Percentiles rank a stretch among this genome's conserved stretches.
These are phyloP conservation scores for Macrolepiota albuminosa DNA, from an alignment of 768 basidiomycete species.

Conservation along the genomic window DNA sequence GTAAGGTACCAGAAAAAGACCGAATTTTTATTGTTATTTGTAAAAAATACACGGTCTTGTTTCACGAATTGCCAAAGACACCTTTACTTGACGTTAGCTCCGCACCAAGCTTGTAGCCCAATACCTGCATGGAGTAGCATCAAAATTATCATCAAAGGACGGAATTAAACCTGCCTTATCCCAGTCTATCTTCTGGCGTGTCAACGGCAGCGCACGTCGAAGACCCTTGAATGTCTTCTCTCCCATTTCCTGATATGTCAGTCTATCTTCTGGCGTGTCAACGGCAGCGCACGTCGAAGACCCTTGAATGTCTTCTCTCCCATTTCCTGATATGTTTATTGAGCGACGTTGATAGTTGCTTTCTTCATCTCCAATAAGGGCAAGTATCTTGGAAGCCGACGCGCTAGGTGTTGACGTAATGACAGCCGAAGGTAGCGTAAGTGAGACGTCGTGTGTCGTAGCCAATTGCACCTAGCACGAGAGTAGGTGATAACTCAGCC, in stretches of 20 bases:
- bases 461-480: constrained; percentile 80
- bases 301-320: constrained; percentile 92
- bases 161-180: constrained; percentile 59
- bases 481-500: background rate
- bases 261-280: constrained; percentile 91
- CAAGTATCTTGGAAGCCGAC: constrained; percentile 69
- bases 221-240: constrained; percentile 93
- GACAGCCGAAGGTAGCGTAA: constrained; percentile 59
- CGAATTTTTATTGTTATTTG: background rate
- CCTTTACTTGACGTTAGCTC: constrained; percentile 68
- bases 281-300: constrained; percentile 82
- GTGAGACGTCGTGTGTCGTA: constrained; percentile 62
- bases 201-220: constrained; percentile 86
- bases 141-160: background rate
- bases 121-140: constrained; percentile 27
- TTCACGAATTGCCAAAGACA: constrained; percentile 34
- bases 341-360: constrained; percentile 73
- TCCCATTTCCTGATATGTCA: constrained; percentile 90
- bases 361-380: constrained; percentile 78
- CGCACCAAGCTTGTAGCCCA: constrained; percentile 70
- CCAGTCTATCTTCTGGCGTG: constrained; percentile 94
- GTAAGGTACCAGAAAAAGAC: background rate
- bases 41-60: background rate
- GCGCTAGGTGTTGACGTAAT: constrained; percentile 43
- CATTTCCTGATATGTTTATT: constrained; percentile 85